Evolutionary conservation across 2,329 filamentous ascomycete species (phyloP).

Genomic region (Microascus cirrosus): DNA sequence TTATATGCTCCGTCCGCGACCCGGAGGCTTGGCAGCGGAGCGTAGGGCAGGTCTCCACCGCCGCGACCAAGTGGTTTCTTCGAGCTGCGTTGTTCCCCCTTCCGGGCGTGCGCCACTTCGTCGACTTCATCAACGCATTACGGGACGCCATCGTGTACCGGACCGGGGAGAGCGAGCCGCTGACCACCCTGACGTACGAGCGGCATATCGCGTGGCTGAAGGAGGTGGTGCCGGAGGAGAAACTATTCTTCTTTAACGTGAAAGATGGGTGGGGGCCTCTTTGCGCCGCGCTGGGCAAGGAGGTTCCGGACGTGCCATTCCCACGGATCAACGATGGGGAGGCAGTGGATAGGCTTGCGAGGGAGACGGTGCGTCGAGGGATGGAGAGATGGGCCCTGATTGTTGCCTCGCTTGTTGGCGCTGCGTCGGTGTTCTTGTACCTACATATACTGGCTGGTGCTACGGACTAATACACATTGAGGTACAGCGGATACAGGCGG

Average conservation of each 20-base stretch:
- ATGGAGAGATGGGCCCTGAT: background rate
- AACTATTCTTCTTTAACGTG: slow-evolving; percentile 23
- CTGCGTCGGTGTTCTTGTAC: too few relatives aligned
- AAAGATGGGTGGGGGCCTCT: slow-evolving; percentile 27
- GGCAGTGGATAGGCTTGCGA: background rate
- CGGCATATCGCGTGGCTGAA: slow-evolving; percentile 16
- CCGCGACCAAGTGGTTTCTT: slow-evolving; percentile 1
- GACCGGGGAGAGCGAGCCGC: slow-evolving; percentile 21
- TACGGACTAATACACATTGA: too few relatives aligned
- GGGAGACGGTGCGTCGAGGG: background rate
- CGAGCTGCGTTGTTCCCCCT: slow-evolving; percentile 15
- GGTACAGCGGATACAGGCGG: too few relatives aligned
- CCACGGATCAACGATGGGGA: background rate
- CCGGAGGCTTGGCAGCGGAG: slow-evolving; percentile 24
- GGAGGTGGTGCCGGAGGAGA: slow-evolving; percentile 17
- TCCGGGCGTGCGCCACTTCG: slow-evolving; percentile 17
- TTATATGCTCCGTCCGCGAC: slow-evolving; percentile 25
- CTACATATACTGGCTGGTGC: too few relatives aligned
- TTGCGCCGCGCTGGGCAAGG: slow-evolving; percentile 24
- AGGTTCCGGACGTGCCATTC: slow-evolving; percentile 15
- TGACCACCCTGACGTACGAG: slow-evolving; percentile 20
- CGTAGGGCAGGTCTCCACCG: slow-evolving; percentile 12
- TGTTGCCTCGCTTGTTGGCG: background rate
- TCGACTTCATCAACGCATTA: slow-evolving; percentile 12
- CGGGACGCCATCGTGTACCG: slow-evolving; percentile 11